phyloP scores from a whole-genome alignment of 129 eudicot genomes.

The Calendula officinalis region DNA sequence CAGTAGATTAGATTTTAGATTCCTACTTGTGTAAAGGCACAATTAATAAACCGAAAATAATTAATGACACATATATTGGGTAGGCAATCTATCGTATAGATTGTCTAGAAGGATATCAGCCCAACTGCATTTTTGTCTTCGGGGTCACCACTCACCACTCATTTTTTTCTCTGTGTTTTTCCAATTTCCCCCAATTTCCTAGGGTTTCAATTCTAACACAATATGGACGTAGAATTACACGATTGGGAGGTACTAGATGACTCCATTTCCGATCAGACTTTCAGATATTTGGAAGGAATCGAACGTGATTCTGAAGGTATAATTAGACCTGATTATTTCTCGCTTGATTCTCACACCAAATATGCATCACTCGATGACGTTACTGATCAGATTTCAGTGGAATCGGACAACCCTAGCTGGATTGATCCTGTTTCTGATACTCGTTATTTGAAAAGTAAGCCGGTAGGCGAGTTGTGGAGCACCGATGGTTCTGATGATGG shows the following conservation, averaged over 20 bases:
- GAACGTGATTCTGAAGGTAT: slow-evolving; percentile 39
- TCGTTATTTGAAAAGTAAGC: slow-evolving; percentile 25
- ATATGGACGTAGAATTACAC: slow-evolving; percentile 37
- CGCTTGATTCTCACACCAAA: slow-evolving; percentile 36
- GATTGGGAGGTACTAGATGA: slow-evolving; percentile 72
- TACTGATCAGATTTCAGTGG: slow-evolving; percentile 38
- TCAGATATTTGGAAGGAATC: slow-evolving; percentile 32
- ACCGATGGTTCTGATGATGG: slow-evolving; percentile 44
- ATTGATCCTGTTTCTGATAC: slow-evolving; percentile 56
- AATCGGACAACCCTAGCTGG: slow-evolving; percentile 66
- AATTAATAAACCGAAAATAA: too few species aligned
- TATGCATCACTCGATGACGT: slow-evolving; percentile 13
- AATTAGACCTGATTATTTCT: slow-evolving; percentile 61
- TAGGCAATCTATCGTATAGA: too few species aligned
- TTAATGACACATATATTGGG: too few species aligned
- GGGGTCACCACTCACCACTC: slow-evolving; percentile 32
- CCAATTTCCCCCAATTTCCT: background rate
- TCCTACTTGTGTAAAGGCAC: too few species aligned
- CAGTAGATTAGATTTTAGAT: too few species aligned
- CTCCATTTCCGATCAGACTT: slow-evolving; percentile 18
- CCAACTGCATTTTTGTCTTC: slow-evolving; percentile 15
- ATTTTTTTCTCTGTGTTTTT: background rate
- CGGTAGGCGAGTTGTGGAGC: slow-evolving; percentile 42
- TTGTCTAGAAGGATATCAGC: too few species aligned
- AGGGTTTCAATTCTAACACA: slow-evolving; percentile 15